Evolutionary conservation across 352 stramenopile species (phyloP).

Genomic region (Globisporangium emineosum): DNA sequence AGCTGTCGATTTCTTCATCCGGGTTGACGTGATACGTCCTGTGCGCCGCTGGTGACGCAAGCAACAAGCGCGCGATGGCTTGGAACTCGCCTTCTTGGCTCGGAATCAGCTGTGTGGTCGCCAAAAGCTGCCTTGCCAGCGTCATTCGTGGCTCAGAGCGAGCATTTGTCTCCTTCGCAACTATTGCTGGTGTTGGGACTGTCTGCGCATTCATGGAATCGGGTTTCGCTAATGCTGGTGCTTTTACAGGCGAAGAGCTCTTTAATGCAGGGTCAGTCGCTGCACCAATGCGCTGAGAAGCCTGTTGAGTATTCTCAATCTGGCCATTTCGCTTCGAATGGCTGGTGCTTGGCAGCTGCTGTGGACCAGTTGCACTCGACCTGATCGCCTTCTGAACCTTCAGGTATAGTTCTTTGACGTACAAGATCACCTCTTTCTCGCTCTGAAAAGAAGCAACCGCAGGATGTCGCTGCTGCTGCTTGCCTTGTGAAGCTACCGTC

Average conservation of each 20-base stretch:
- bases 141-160: background rate
- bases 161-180: background rate
- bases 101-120: background rate
- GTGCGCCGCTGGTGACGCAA: constrained; percentile 5
- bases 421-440: constrained; percentile 25
- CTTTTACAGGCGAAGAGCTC: background rate
- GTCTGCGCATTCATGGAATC: background rate
- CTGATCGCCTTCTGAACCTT: constrained; percentile 24
- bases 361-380: background rate
- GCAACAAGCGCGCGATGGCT: constrained; percentile 31
- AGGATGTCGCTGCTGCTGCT: constrained; percentile 21
- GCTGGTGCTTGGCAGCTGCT: background rate
- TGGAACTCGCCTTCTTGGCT: constrained; percentile 39
- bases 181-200: background rate
- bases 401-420: constrained; percentile 37
- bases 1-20: constrained; percentile 24
- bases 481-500: background rate
- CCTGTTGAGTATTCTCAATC: background rate
- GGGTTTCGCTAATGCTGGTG: background rate
- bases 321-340: background rate
- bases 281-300: background rate
- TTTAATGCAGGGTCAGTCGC: background rate
- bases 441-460: constrained; percentile 24
- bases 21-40: constrained; percentile 10
- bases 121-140: background rate